Evolutionary conservation across 2,329 filamentous ascomycete species (phyloP).

Genomic region (Ciborinia camelliae): DNA sequence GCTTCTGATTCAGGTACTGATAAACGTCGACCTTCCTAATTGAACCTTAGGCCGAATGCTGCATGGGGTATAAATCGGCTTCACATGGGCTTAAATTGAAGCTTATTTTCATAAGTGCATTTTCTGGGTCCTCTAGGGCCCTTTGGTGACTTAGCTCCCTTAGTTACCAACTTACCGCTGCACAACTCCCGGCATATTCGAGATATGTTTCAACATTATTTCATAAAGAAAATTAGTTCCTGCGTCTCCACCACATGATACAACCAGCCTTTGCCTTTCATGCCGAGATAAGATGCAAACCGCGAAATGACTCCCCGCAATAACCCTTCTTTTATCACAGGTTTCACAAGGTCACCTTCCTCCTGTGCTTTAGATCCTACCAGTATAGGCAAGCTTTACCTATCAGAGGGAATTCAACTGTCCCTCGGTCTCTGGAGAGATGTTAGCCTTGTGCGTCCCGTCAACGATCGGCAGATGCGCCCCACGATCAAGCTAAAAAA

Average conservation of each 20-base stretch:
- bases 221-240: neutral
- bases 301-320: neutral
- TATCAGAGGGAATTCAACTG: neutral
- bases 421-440: neutral
- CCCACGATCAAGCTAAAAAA: neutral
- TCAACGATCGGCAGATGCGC: neutral
- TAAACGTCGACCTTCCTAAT: neutral
- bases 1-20: neutral
- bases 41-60: neutral
- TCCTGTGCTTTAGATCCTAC: slow-evolving; percentile 10
- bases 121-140: neutral
- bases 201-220: neutral
- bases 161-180: neutral
- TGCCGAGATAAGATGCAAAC: neutral
- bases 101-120: slow-evolving; percentile 6
- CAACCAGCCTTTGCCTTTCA: neutral
- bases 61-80: no score
- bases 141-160: neutral
- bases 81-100: neutral
- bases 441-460: neutral
- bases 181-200: neutral
- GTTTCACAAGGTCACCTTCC: neutral
- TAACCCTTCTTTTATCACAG: neutral
- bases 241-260: no score
- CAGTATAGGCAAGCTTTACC: neutral